These are phyloP conservation scores for Aspergillus sp. DNA, from an alignment of 2,329 filamentous ascomycete genomes.

Conservation along the genomic window DNA sequence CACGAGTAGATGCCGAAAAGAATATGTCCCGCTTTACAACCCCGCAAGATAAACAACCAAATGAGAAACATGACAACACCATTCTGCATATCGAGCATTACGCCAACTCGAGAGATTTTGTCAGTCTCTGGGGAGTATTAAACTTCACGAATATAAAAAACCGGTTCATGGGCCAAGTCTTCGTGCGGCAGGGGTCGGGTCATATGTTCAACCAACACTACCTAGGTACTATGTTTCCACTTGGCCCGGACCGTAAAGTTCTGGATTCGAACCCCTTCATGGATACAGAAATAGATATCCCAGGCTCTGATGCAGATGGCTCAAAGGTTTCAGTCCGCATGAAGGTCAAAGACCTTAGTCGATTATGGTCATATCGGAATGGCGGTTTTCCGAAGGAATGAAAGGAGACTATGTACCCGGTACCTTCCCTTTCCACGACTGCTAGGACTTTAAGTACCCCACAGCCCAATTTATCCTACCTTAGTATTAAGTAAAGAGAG, in stretches of 20 bases:
- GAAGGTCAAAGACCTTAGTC: slow-evolving; percentile 38
- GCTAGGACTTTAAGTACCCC: too few relatives aligned
- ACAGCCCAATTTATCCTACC: too few relatives aligned
- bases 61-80: slow-evolving; percentile 31
- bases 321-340: slow-evolving; percentile 7
- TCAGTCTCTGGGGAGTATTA: slow-evolving; percentile 71
- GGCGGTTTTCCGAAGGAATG: slow-evolving; percentile 25
- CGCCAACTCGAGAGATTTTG: slow-evolving; percentile 71
- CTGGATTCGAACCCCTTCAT: slow-evolving; percentile 37
- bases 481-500: too few relatives aligned
- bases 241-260: slow-evolving; percentile 26
- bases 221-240: slow-evolving; percentile 44
- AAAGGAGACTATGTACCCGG: neutral
- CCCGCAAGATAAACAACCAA: neutral
- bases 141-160: slow-evolving; percentile 53
- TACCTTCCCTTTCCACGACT: neutral
- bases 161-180: slow-evolving; percentile 51
- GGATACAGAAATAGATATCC: slow-evolving; percentile 28
- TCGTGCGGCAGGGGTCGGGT: slow-evolving; percentile 43
- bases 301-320: neutral
- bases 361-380: slow-evolving; percentile 43
- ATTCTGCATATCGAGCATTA: slow-evolving; percentile 80
- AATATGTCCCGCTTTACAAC: neutral
- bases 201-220: slow-evolving; percentile 50
- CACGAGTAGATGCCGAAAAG: slow-evolving; percentile 27